phyloP scores from a whole-genome alignment of 148 eudicot species.

The Oxyria digyna region DNA sequence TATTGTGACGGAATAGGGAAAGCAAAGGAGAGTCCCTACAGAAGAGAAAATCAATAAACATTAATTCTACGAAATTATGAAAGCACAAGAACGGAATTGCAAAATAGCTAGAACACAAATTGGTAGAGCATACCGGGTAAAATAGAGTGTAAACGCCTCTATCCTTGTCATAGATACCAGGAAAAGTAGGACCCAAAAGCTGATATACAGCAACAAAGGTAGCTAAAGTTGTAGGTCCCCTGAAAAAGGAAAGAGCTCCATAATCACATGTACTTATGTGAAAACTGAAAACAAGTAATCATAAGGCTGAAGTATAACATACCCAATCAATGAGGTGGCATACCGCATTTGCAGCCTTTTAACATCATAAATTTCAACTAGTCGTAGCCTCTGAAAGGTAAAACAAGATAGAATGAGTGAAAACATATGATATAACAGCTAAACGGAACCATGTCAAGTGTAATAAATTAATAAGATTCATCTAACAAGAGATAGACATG shows the following conservation, averaged over 20 bases:
- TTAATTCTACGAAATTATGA: background rate
- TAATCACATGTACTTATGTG: background rate
- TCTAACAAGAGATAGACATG: background rate
- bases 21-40: slow-evolving; percentile 83
- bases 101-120: background rate
- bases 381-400: slow-evolving; percentile 64
- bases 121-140: slow-evolving; percentile 55
- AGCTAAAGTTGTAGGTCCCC: slow-evolving; percentile 84
- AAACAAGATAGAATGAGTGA: background rate
- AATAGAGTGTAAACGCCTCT: slow-evolving; percentile 79
- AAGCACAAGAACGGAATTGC: background rate
- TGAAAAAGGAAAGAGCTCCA: slow-evolving; percentile 23
- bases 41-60: background rate
- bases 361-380: slow-evolving; percentile 83
- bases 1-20: slow-evolving; percentile 88
- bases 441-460: background rate
- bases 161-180: slow-evolving; percentile 79
- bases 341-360: slow-evolving; percentile 97
- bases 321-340: slow-evolving; percentile 84
- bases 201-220: slow-evolving; percentile 92
- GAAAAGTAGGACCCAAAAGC: slow-evolving; percentile 93
- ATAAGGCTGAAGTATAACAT: slow-evolving; percentile 8
- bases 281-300: background rate
- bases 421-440: background rate
- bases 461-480: background rate